These are phyloP conservation scores for Ustilago cynodontis DNA, from an alignment of 1,284 basidiomycete species.

Conservation along the genomic window DNA sequence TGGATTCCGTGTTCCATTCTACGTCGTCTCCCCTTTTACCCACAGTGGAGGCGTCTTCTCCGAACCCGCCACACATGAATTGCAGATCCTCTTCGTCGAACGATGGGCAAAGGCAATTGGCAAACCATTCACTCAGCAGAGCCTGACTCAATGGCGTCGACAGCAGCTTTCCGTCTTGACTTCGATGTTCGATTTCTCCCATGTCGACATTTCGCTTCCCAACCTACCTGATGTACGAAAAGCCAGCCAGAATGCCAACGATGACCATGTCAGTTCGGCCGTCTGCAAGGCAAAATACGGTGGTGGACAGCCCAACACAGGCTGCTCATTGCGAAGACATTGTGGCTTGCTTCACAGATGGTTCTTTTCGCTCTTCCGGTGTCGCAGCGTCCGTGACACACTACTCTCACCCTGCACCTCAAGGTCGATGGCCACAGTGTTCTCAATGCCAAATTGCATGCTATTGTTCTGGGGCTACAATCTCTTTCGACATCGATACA, in stretches of 20 bases:
- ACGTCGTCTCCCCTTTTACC: constrained; percentile 59
- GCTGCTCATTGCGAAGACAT: too few species aligned
- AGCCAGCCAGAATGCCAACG: constrained; percentile 34
- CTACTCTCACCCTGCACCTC: too few species aligned
- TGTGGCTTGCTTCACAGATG: too few species aligned
- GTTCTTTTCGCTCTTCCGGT: too few species aligned
- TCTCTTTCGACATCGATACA: too few species aligned
- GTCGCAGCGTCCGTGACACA: too few species aligned
- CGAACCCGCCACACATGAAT: constrained; percentile 57
- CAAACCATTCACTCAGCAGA: constrained; percentile 47
- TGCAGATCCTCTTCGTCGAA: constrained; percentile 61
- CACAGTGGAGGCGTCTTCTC: constrained; percentile 62
- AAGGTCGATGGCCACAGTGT: too few species aligned
- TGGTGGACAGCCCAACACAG: constrained; percentile 10
- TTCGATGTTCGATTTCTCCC: constrained; percentile 59
- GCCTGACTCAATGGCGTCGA: constrained; percentile 58
- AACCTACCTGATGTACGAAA: constrained; percentile 23
- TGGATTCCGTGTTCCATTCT: constrained; percentile 64
- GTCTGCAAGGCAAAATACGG: constrained; percentile 62
- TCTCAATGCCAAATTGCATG: too few species aligned
- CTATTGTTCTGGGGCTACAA: too few species aligned
- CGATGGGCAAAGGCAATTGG: constrained; percentile 60
- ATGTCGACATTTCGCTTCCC: constrained; percentile 30
- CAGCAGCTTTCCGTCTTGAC: constrained; percentile 59
- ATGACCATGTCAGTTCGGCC: constrained; percentile 41